Conservation (phyloP, 1,284 basidiomycete species). For the Pseudozyma flocculosa region DNA sequence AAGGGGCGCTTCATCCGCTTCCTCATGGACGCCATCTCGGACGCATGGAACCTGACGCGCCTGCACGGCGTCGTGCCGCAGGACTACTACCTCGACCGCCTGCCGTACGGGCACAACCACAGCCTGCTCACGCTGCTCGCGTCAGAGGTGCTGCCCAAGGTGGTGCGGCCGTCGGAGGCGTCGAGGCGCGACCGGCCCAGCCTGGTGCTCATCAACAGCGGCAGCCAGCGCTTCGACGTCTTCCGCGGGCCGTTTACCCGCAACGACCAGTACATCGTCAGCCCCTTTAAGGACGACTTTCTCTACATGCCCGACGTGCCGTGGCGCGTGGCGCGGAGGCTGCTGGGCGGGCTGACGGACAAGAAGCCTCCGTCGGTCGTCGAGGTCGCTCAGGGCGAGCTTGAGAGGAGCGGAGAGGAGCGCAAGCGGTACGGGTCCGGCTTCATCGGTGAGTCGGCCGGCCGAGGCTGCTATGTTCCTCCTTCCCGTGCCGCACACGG, state of each 20-base stretch:
- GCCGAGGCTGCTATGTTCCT: too few species aligned
- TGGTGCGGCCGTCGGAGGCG: slow-evolving; percentile 48
- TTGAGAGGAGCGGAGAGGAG: slow-evolving; percentile 4
- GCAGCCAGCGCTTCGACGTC: slow-evolving; percentile 53
- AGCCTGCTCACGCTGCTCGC: slow-evolving; percentile 47
- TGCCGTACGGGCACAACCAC: slow-evolving; percentile 30
- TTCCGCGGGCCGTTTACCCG: slow-evolving; percentile 49
- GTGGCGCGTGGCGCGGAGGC: slow-evolving; percentile 37
- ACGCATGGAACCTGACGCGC: slow-evolving; percentile 47
- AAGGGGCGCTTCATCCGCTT: slow-evolving; percentile 44
- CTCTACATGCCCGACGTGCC: slow-evolving; percentile 49
- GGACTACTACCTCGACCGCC: slow-evolving; percentile 54
- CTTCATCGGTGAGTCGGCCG: slow-evolving; percentile 8
- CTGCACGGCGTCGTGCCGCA: slow-evolving; percentile 51
- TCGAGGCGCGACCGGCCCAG: slow-evolving; percentile 28
- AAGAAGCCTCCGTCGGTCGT: slow-evolving; percentile 34
- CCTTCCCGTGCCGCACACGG: too few species aligned
- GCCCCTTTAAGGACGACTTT: slow-evolving; percentile 51
- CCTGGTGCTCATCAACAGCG: slow-evolving; percentile 53
- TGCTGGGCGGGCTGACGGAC: slow-evolving; percentile 30
- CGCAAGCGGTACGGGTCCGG: slow-evolving; percentile 18
- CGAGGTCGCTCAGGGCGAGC: slow-evolving; percentile 23
- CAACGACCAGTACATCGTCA: slow-evolving; percentile 56
- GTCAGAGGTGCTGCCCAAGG: slow-evolving; percentile 45
- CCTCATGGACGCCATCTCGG: slow-evolving; percentile 46